These are phyloP conservation scores for Globisporangium spinosum DNA, from an alignment of 352 stramenopile genomes.

Conservation along the genomic window DNA sequence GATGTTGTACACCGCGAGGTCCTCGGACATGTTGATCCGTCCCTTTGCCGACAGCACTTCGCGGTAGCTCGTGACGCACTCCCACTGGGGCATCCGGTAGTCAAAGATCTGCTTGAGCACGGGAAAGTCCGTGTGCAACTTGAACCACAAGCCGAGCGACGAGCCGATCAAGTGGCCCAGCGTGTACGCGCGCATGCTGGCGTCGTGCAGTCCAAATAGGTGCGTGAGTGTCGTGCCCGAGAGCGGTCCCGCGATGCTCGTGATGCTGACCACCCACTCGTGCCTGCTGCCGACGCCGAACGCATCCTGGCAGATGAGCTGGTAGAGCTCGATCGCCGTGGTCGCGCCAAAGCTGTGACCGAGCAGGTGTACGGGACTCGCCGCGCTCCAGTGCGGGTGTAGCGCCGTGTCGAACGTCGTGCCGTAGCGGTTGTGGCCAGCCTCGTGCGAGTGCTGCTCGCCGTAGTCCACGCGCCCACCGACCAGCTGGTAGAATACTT, in stretches of 20 bases:
- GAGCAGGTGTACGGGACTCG: conserved; percentile 24
- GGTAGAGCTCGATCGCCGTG: conserved; percentile 30
- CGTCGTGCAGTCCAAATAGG: not conserved
- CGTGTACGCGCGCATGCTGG: not conserved
- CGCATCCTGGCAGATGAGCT: conserved; percentile 25
- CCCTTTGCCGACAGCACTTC: conserved; percentile 19
- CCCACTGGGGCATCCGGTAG: conserved; percentile 33
- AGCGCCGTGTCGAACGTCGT: not conserved
- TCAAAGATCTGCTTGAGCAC: conserved; percentile 26
- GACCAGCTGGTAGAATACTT: conserved; percentile 37
- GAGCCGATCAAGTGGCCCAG: not conserved
- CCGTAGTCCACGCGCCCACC: conserved; percentile 25
- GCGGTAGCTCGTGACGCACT: conserved; percentile 16
- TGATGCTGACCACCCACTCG: conserved; percentile 16
- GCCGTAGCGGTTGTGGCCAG: not conserved
- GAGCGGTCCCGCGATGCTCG: conserved; percentile 5
- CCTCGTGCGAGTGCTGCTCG: not conserved
- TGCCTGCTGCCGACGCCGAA: conserved; percentile 25
- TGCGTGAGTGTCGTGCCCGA: conserved; percentile 6
- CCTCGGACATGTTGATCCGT: conserved; percentile 13
- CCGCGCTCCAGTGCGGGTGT: conserved; percentile 14
- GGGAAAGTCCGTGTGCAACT: conserved; percentile 22
- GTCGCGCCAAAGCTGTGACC: conserved; percentile 30
- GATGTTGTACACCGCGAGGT: not conserved
- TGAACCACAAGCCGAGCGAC: conserved; percentile 20